Evolutionary conservation across 345 rosid genomes (phyloP), one percentile per base, ranked within the genome.

Genomic region (Eutrema japonicum): DNA sequence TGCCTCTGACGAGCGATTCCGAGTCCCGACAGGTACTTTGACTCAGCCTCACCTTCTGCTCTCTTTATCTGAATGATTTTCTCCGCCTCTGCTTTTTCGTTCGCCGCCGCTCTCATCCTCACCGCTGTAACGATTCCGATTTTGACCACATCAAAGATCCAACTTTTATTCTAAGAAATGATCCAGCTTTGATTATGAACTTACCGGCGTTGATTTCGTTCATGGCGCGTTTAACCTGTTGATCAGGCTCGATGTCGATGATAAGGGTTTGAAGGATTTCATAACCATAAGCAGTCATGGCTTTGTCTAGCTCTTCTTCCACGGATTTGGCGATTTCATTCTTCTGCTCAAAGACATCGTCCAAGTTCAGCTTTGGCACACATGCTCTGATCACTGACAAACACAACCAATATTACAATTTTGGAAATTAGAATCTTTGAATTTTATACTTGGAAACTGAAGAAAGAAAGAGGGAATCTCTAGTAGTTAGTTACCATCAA

Each of bases 291-390:
- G 84, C 79, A 60, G 86, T 80, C 86, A 85, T 85, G 22, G 88
- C 85, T 82, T 83, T 86, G 76, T 83, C 87, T 43, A 86, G 78
- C 72, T 86, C 87, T 36, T 77, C 82, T 78, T 86, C 89, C 8
- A 86, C 87, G 2, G 78, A 80, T 79, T 70, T 86, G 2, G 87
- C 89, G 0, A 83, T 83, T 14, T 80, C 85, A 66, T 86, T 86
- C 86, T 83, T 86, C 55, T 86, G 89, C 59, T 86, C 87, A 12
- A 86, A 86, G 27, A 75, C 89, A 71, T 78, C 79, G 71, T 86
- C 89, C 73, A 86, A 32, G 46, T 71, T 55, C 68, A 86, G 50
- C 79, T 82, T 83, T 10, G 89, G 89, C 37, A 86, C 89, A 55
- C 83, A 80, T 56, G 84, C 89, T 47, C 89, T 73, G 51, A 86